Evolutionary conservation across 768 basidiomycete species (phyloP), one percentile per base, ranked within the genome.

Genomic region (Boletus speciosus): DNA sequence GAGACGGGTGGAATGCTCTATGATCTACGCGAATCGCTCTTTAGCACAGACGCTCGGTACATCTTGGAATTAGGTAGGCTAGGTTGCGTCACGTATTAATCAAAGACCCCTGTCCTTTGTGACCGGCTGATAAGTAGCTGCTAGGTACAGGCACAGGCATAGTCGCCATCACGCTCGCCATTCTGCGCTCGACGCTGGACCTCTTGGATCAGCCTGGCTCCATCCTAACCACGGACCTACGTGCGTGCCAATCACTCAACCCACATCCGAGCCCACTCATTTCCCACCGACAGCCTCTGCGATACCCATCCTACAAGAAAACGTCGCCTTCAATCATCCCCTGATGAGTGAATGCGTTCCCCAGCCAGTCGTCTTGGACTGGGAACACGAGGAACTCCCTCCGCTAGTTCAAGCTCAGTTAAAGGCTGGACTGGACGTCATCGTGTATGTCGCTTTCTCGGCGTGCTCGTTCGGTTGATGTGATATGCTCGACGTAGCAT

Each of bases 121-220:
- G 11, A 16, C 7, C 15, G 14, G 15, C 19, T 45, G 27, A 52
- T 7, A 16, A 4, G 7, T 35, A 5, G 5, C 43, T 16, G 47
- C 1, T 52, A 90, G 93, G 93, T 29, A 81, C 90, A 12, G 93
- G 94, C 7, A 93, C 88, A 0, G 94, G 93, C 19, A 79, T 96
- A 7, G 88, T 92, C 12, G 81, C 89, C 0, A 71, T 93, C 16
- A 77, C 79, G 6, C 66, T 95, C 1, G 80, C 83, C 1, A 76
- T 80, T 4, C 66, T 90, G 10, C 76, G 83, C 39, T 76, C 81
- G 29, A 66, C 66, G 14, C 55, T 66, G 23, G 41, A 58, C 41
- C 58, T 57, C 19, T 27, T 49, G 21, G 60, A 61, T 35, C 47
- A 53, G 5, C 51, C 69, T 32, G 54, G 65, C 34, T 66, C 73